These are phyloP conservation scores for Silene coronaria DNA, from an alignment of 179 eudicot species.

Conservation along the genomic window DNA sequence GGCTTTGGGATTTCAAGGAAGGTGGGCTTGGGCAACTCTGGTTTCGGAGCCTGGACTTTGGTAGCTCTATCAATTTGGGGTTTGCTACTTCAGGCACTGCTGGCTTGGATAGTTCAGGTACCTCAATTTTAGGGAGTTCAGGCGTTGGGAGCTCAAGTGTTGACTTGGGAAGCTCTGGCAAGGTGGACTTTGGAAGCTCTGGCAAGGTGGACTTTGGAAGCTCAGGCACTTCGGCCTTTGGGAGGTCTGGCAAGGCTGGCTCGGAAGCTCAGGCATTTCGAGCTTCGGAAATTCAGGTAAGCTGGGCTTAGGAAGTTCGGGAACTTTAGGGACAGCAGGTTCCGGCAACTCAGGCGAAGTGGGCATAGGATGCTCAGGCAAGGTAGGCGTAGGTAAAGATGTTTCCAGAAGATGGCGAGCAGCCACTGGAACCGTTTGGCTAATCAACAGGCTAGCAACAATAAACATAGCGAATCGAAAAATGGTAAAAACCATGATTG, in stretches of 20 bases:
- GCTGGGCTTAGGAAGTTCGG: constrained; percentile 3
- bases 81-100: not conserved
- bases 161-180: constrained; percentile 20
- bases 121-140: constrained; percentile 12
- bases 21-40: constrained; percentile 5
- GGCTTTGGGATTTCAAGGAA: no score
- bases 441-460: constrained; percentile 14
- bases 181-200: constrained; percentile 9
- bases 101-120: constrained; percentile 6
- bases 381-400: constrained; percentile 18
- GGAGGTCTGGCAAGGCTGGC: constrained; percentile 5
- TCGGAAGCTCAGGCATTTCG: not conserved
- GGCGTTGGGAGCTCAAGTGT: not conserved
- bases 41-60: no score
- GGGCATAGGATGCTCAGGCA: no score
- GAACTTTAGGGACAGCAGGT: not conserved
- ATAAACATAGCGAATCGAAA: constrained; percentile 1
- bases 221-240: constrained; percentile 16
- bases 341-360: constrained; percentile 17
- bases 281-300: not conserved
- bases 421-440: constrained; percentile 2
- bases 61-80: not conserved
- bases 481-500: constrained; percentile 26
- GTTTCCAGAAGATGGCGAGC: constrained; percentile 31
- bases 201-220: constrained; percentile 14